A percentile compares a stretch with the other conserved stretches of the same genome.
Conservation (phyloP, 108 stramenopile species). For the Skeletonema menzelii region DNA sequence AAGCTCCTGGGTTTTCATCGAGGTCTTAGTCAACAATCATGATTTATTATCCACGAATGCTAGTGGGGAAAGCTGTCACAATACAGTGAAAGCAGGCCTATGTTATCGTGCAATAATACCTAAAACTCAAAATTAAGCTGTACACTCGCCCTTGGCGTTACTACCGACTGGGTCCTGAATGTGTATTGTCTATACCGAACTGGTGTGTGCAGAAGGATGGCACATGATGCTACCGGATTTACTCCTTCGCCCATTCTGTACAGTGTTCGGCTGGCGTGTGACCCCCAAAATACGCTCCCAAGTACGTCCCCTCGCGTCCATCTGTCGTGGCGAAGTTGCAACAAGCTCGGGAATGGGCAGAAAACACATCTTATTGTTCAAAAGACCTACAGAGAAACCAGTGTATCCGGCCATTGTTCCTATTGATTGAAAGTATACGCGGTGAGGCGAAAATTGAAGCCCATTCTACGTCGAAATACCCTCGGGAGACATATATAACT, state of each 20-base stretch:
- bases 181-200: neutral
- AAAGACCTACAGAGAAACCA: slow-evolving; percentile 93
- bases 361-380: slow-evolving; percentile 94
- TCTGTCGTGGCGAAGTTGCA: slow-evolving; percentile 89
- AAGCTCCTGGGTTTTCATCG: slow-evolving; percentile 30
- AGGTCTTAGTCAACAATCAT: neutral
- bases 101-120: neutral
- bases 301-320: slow-evolving; percentile 92
- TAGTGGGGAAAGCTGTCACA: too few relatives aligned
- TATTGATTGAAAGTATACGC: neutral
- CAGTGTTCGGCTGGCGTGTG: slow-evolving; percentile 94
- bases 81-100: too few relatives aligned
- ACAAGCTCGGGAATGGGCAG: slow-evolving; percentile 94
- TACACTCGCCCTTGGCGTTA: neutral
- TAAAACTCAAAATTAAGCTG: neutral
- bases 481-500: neutral
- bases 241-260: neutral
- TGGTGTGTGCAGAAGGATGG: neutral
- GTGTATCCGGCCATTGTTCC: slow-evolving; percentile 97
- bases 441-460: neutral
- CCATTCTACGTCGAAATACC: neutral
- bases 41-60: neutral
- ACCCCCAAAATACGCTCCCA: slow-evolving; percentile 95
- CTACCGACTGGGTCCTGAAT: neutral
- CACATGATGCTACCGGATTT: neutral